Evolutionary conservation across 768 basidiomycete genomes (phyloP).

Genomic region (Leccinum imitatum): DNA sequence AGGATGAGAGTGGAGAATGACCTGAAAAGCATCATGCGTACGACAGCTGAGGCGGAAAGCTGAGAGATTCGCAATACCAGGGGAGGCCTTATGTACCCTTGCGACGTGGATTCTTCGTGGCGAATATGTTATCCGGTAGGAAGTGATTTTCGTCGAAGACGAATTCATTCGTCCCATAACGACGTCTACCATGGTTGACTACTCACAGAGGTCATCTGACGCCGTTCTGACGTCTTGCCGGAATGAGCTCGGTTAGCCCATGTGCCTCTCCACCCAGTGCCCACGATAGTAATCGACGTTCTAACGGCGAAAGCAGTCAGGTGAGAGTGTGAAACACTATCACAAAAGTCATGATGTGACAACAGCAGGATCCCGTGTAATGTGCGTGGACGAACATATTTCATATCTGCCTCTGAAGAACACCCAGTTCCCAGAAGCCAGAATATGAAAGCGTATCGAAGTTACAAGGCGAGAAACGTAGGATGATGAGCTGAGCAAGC

Average conservation of each 20-base stretch:
- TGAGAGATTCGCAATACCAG: not conserved
- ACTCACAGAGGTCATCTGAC: not conserved
- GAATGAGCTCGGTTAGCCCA: not conserved
- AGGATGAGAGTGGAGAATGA: conserved; percentile 14
- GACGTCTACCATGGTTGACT: not conserved
- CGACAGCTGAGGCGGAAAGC: not conserved
- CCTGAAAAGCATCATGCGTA: conserved; percentile 18
- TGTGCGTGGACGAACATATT: not conserved
- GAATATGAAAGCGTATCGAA: not conserved
- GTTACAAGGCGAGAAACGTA: not conserved
- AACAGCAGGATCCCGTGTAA: not conserved
- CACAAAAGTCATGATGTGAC: not conserved
- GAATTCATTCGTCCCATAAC: conserved; percentile 1
- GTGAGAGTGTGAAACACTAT: not conserved
- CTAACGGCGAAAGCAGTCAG: not conserved
- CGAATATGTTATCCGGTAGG: conserved; percentile 10
- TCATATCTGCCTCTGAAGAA: not conserved
- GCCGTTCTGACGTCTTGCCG: not conserved
- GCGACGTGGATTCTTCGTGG: not conserved
- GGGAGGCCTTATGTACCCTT: conserved; percentile 13
- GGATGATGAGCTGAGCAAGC: too few species aligned
- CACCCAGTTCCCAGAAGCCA: not conserved
- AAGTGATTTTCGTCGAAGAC: conserved; percentile 1
- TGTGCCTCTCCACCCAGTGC: not conserved
- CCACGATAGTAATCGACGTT: not conserved